Base-by-base conservation (phyloP, 495 filamentous ascomycete species). In the Xylaria cubensis region DNA sequence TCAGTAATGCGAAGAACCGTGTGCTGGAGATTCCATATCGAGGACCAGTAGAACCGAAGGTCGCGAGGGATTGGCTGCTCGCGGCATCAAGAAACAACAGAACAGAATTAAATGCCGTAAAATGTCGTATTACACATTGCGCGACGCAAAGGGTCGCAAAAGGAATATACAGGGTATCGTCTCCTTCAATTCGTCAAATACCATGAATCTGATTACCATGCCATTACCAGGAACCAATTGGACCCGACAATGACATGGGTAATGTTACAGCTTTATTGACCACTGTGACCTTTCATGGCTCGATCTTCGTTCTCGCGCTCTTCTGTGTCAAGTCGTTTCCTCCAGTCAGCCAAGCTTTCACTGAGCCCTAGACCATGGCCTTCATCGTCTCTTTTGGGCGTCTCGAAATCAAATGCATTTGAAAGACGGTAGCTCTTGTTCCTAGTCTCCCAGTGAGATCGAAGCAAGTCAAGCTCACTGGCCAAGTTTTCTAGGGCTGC, bases 351-450 rank as follows among this genome's bases (percentile, higher is more conserved):
- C 53, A 94, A 76, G 76, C 89, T 92, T 75, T 89, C 89, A 72
- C 88, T 93, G 78, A 94, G 82, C 17, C 83, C 84, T 32, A 81
- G 75, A 41, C 79, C 81, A 19, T 80, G 78, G 4, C 78, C 82
- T 6, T 84, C 86, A 24, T 87, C 82, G 29, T 82, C 83, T 56
- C 86, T 87, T 73, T 85, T 88, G 15, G 70, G 55, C 21, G 74
- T 50, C 72, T 97, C 95, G 72, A 96, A 92, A 77, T 97, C 95
- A 76, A 97, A 95, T 17, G 89, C 84, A 74, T 90, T 95, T 79
- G 92, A 95, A 56, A 97, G 84, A 19, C 95, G 91, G 78, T 98
- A 97, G 73, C 92, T 95, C 81, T 95, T 95, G 82, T 95, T 97
- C 51, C 94, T 97, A 58, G 91, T 92, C 81, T 98, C 95, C 95